Conservation (phyloP, 2,329 filamentous ascomycete genomes). For the Ophiostoma australiae region DNA sequence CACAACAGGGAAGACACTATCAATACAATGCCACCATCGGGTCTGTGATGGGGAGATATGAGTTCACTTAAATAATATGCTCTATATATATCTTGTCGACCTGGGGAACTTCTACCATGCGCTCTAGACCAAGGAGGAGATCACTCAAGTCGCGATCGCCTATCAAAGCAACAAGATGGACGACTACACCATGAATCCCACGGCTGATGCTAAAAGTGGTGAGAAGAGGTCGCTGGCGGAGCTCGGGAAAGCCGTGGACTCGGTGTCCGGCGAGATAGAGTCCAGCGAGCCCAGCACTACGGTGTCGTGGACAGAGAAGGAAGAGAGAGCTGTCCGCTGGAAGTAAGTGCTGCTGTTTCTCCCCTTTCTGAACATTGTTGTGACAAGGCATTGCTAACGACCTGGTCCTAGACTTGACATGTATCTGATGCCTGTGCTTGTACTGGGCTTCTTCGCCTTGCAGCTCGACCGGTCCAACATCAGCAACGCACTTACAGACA, state of each 20-base stretch:
- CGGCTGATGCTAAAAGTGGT: background rate
- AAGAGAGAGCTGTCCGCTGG: background rate
- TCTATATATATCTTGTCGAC: background rate
- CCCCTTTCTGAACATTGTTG: background rate
- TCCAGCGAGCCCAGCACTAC: background rate
- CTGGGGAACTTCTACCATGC: background rate
- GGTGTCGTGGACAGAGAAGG: background rate
- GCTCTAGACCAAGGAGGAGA: background rate
- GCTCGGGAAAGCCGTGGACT: background rate
- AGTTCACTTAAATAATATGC: background rate
- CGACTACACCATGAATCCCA: background rate
- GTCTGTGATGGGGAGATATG: background rate
- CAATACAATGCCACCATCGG: background rate
- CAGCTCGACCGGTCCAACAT: too few relatives aligned
- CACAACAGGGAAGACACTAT: background rate
- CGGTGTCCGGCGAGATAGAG: background rate
- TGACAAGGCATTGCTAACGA: background rate
- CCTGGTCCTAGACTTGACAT: too few relatives aligned
- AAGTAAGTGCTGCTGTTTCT: background rate
- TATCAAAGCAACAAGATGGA: background rate
- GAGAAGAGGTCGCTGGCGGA: background rate
- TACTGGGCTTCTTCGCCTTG: too few relatives aligned
- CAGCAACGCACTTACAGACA: too few relatives aligned
- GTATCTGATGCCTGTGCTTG: too few relatives aligned
- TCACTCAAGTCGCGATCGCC: background rate